A percentile compares a stretch with the other conserved stretches of the same genome.
These are phyloP conservation scores for Ascochyta pisi DNA, from an alignment of 2,329 filamentous ascomycete species.

Conservation along the genomic window DNA sequence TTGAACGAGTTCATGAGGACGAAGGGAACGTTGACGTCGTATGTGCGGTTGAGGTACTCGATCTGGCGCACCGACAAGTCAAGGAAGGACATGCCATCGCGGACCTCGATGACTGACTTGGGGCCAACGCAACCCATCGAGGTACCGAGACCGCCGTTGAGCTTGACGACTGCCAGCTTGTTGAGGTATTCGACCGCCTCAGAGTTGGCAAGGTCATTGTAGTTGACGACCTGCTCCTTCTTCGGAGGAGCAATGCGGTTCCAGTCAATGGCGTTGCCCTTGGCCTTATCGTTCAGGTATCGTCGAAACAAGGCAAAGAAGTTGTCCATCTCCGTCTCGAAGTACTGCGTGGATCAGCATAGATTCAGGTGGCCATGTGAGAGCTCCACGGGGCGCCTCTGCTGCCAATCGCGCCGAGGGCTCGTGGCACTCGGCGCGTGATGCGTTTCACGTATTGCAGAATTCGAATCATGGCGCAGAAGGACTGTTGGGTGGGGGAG, in stretches of 20 bases:
- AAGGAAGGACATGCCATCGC: slow-evolving; percentile 99
- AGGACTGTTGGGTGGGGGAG: neutral
- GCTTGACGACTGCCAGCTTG: slow-evolving; percentile 98
- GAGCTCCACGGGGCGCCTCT: slow-evolving; percentile 9
- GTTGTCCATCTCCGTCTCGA: slow-evolving; percentile 99
- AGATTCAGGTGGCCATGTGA: slow-evolving; percentile 17
- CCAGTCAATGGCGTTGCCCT: slow-evolving; percentile 96
- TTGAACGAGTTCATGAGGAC: slow-evolving; percentile 99
- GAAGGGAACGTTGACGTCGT: slow-evolving; percentile 96
- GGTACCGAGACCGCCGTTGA: slow-evolving; percentile 98
- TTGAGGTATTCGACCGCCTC: slow-evolving; percentile 93
- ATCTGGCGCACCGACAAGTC: slow-evolving; percentile 98
- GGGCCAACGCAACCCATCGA: slow-evolving; percentile 99
- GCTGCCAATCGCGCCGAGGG: slow-evolving; percentile 5
- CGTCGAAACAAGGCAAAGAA: slow-evolving; percentile 98
- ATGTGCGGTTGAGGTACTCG: slow-evolving; percentile 98
- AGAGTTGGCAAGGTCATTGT: slow-evolving; percentile 85
- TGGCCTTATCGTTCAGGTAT: slow-evolving; percentile 98
- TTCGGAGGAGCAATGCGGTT: slow-evolving; percentile 94
- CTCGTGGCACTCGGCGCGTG: slow-evolving; percentile 1
- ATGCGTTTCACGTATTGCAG: neutral
- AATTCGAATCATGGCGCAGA: neutral
- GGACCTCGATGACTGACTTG: slow-evolving; percentile 99
- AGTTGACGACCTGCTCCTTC: slow-evolving; percentile 92
- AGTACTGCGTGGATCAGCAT: slow-evolving; percentile 65